A percentile compares a stretch with the other conserved stretches of the same genome.
Evolutionary conservation across 257 asterid species (phyloP).

Genomic region (Penstemon barbatus): DNA sequence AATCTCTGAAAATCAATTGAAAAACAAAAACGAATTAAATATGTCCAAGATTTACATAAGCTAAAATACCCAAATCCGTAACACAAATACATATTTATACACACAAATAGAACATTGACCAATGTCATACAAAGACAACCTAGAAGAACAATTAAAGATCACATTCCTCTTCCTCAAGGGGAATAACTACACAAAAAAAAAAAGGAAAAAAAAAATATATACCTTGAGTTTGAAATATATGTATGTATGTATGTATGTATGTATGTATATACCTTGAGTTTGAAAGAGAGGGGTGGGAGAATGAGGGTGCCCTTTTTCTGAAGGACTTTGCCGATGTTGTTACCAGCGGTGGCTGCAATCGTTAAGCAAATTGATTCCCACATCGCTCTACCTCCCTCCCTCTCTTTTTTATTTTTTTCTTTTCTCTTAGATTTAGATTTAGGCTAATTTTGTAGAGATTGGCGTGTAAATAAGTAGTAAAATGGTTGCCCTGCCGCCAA

Average conservation of each 20-base stretch:
- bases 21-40: not conserved
- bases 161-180: not conserved
- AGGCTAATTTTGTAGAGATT: constrained; percentile 13
- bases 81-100: not conserved
- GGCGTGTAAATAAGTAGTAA: not conserved
- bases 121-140: constrained; percentile 18
- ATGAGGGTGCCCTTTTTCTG: constrained; percentile 98
- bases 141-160: constrained; percentile 15
- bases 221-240: constrained; percentile 94
- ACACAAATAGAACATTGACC: not conserved
- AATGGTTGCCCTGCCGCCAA: too few species aligned
- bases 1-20: not conserved
- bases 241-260: not conserved
- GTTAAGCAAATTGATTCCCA: constrained; percentile 94
- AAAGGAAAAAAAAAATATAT: not conserved
- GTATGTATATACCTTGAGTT: constrained; percentile 69
- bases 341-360: constrained; percentile 95
- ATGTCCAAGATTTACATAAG: not conserved
- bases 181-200: not conserved
- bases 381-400: constrained; percentile 45
- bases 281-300: constrained; percentile 96
- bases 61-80: constrained; percentile 2
- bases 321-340: constrained; percentile 97
- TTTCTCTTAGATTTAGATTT: not conserved
- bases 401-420: constrained; percentile 2